Evolutionary conservation across 2,329 filamentous ascomycete genomes (phyloP), one percentile per base, ranked within the genome.

Genomic region (Aureobasidium sp.): DNA sequence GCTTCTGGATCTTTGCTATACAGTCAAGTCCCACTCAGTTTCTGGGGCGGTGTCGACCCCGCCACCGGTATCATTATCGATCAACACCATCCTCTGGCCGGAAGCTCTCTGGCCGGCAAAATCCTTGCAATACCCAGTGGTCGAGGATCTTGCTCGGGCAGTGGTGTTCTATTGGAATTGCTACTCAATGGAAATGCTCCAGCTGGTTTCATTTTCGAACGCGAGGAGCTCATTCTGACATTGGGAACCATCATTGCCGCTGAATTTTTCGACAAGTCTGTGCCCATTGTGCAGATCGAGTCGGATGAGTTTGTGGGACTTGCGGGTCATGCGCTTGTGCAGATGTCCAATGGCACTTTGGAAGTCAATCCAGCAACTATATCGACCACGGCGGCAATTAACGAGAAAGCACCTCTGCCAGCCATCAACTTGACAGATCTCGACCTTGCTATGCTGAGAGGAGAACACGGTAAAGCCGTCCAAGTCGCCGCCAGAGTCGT

Each of bases 81-180:
- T 60, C 71, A 69, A 1, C 76, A 78, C 42, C 78, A 81, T 59
- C 74, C 75, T 0, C 66, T 81, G 1, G 66, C 65, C 7, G 76
- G 77, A 0, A 37, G 68, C 6, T 64, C 53, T 17, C 62, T 81
- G 0, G 65, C 70, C 3, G 68, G 67, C 12, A 67, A 67, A 0
- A 67, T 80, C 1, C 69, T 81, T 0, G 79, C 75, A 1, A 77
- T 81, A 15, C 78, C 79, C 0, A 68, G 73, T 20, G 74, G 78
- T n/a, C 74, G 78, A 22, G 78, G 79, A 1, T 81, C 79, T 7
- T 81, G 78, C 45, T 73, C 76, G 0, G 79, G 78, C 0, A 81
- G 78, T 15, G 72, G 72, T 0, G 74, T 77, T 1, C 71, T 81
- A n/a, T 65, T 81, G 6, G 77, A 81, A 64, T 65, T 80, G 0